Evolutionary conservation across 306 rosid genomes (phyloP), one percentile per base, ranked within the genome.

Genomic region (Styphnolobium japonicum): DNA sequence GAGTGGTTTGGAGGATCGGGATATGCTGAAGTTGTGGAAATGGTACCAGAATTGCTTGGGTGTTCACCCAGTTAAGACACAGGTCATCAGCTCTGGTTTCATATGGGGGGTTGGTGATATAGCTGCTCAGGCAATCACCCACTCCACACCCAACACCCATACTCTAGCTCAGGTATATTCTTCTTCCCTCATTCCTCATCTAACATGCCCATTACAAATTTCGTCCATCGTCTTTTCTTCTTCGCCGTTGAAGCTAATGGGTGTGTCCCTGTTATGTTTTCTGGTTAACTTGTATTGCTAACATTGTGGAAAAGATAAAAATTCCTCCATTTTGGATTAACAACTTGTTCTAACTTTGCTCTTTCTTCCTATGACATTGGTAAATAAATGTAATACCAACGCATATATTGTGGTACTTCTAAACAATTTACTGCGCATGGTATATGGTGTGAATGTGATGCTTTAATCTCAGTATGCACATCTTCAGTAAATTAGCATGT

Each of bases 31-130:
- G 81, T 52, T 81, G 83, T 88, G 92, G 92, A 83, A 80, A 86
- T 81, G 86, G 89, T 88, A 88, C 80, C 88, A 86, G 45, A 81
- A 78, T 61, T 85, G 85, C 78, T 83, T 88, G 78, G 81, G 88
- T 63, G 85, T 81, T 67, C 88, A 88, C 67, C 92, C 92, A 60
- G 81, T 88, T 45, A 88, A 86, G 86, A 88, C 92, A 0, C 92
- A 86, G 89, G 86, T 86, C 37, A 83, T 88, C 22, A 88, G 92
- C 83, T 86, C 92, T 29, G 88, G 86, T 71, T 14, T 88, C 64
- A 88, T 88, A 55, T 88, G 92, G 92, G 92, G 92, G 8, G 48
- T 70, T 71, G 89, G 92, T 72, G 92, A 88, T 68, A 79, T 88
- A 57, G 89, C 88, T 81, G 92, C 92, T 53, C 92, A 86, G 80